Base-by-base conservation (phyloP, 1,284 basidiomycete species). In the Entoloma clypeatum region DNA sequence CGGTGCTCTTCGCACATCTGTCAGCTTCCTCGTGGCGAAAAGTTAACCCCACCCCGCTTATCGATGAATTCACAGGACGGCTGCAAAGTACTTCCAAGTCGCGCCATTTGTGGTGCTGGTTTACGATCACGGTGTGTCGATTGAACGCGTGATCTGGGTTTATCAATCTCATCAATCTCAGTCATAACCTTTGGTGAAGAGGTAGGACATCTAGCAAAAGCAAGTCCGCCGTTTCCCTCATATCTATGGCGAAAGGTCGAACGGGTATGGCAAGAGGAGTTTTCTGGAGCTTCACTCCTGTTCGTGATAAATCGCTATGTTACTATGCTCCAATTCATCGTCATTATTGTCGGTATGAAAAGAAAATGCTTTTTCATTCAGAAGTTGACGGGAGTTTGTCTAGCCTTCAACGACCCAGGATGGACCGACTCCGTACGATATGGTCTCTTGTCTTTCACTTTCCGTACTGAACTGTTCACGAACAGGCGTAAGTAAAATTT, bases 251-350 rank as follows among this genome's bases (percentile, higher is more conserved):
- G n/a, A n/a, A n/a, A 55, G 55, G 50, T 56, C 17, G 50, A 56
- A 8, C 48, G 52, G 1, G 51, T 56, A 14, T 58, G 56, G 55
- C 49, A 47, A 21, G 41, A 36, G 14, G 51, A 45, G 22, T 45
- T 57, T 17, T 50, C 52, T 9, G 50, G 52, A 28, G 50, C 52
- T 9, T 44, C 52, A 10, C 28, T 56, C 7, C 36, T 58, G 4
- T 60, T 58, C 33, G 48, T 56, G 25, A 47, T 56, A 41, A 57
- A 58, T 36, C 53, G 57, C 8, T 59, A 57, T 43, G 42, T 54
- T 18, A 56, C 57, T 6, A 50, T 48, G 29, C 26, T 57, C 3
- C 53, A 57, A 36, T 57, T 54, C 30, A 54, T 57, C 10, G 42
- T 59, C 14, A 52, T 59, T 7, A 43, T 57, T 28, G 49, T 53